These are phyloP conservation scores for Chlorophyllum brunneum DNA, from an alignment of 768 basidiomycete species.

Conservation along the genomic window DNA sequence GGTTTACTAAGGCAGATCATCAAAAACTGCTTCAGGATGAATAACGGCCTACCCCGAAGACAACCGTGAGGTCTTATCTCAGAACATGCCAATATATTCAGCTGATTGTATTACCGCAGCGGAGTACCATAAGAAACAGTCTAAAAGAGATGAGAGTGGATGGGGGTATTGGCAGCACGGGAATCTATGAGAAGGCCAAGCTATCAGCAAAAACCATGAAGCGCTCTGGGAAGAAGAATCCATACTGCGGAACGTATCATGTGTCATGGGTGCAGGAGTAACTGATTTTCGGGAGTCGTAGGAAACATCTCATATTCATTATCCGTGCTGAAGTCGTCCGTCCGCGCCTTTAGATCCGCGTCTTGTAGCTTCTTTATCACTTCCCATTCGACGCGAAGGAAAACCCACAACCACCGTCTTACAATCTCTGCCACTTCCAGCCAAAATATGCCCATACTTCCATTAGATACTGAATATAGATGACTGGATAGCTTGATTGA, in stretches of 20 bases:
- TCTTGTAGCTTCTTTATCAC: constrained; percentile 55
- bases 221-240: constrained; percentile 6
- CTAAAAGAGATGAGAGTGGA: neutral
- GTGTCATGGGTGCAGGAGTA: neutral
- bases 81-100: neutral
- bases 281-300: constrained; percentile 22
- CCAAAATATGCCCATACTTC: constrained; percentile 81
- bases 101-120: neutral
- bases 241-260: constrained; percentile 5
- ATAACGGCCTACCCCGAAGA: neutral
- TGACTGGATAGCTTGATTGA: constrained; percentile 87
- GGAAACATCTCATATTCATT: constrained; percentile 39
- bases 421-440: constrained; percentile 88
- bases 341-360: neutral
- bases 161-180: neutral
- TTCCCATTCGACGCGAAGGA: constrained; percentile 97
- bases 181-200: neutral
- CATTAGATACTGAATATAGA: constrained; percentile 73
- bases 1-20: neutral
- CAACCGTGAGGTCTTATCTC: neutral
- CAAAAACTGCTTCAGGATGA: neutral
- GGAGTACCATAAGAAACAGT: neutral
- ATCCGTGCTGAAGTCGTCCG: constrained; percentile 20
- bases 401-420: constrained; percentile 97
- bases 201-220: constrained; percentile 3